phyloP scores from a whole-genome alignment of 1,284 basidiomycete genomes.

The Apiotrichum mycotoxinovorans region DNA sequence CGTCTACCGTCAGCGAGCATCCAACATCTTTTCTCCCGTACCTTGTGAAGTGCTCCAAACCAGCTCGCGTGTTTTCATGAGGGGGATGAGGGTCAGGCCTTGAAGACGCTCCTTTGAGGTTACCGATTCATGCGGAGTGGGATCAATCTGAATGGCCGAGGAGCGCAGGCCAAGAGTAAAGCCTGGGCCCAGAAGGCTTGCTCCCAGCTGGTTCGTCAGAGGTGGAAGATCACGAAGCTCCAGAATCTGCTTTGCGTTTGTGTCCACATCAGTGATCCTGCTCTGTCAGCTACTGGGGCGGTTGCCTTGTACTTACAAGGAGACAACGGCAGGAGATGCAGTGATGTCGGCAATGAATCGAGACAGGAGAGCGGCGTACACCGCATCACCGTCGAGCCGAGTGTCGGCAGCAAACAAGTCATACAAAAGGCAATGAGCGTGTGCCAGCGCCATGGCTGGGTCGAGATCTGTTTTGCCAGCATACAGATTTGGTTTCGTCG shows the following conservation, averaged over 20 bases:
- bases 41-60: conserved; percentile 4
- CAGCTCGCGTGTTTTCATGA: conserved; percentile 2
- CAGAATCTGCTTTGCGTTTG: background rate
- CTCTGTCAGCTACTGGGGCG: background rate
- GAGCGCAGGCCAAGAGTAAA: conserved; percentile 7
- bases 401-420: conserved; percentile 12
- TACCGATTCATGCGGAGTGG: too few relatives aligned
- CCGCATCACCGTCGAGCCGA: conserved; percentile 1
- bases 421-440: conserved; percentile 12
- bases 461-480: background rate
- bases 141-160: background rate
- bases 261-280: background rate
- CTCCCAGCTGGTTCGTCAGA: background rate
- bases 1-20: conserved; percentile 2
- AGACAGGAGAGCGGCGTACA: conserved; percentile 7
- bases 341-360: conserved; percentile 4
- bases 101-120: background rate
- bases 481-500: conserved; percentile 2
- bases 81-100: conserved; percentile 1
- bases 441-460: conserved; percentile 10
- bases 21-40: background rate
- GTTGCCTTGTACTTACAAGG: background rate
- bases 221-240: background rate
- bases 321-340: conserved; percentile 1
- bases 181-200: background rate